These are phyloP conservation scores for Crotalaria pallida DNA, from an alignment of 306 rosid species.

Conservation along the genomic window DNA sequence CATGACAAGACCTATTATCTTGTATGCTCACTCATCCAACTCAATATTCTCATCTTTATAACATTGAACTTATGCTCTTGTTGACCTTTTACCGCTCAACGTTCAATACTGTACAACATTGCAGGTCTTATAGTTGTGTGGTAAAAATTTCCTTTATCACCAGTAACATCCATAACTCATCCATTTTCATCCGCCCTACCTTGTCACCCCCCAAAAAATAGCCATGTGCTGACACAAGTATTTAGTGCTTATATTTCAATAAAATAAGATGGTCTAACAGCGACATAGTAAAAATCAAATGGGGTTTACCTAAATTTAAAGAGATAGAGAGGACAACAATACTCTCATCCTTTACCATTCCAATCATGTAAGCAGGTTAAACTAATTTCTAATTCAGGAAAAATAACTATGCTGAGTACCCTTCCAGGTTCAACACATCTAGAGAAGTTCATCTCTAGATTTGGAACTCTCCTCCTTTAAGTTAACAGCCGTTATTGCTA, in stretches of 20 bases:
- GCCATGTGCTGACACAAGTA: neutral
- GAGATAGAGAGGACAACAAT: neutral
- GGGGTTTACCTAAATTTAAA: neutral
- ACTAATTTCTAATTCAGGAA: neutral
- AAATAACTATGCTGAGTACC: neutral
- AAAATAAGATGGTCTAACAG: constrained; percentile 1
- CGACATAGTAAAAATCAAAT: neutral
- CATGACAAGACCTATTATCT: too few species aligned
- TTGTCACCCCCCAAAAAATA: neutral
- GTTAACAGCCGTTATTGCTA: neutral
- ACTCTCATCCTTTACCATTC: constrained; percentile 6
- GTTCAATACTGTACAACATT: neutral
- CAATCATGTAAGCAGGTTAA: constrained; percentile 10
- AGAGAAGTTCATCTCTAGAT: neutral
- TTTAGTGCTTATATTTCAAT: neutral
- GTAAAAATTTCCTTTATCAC: neutral
- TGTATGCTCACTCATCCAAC: neutral
- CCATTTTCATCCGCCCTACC: neutral
- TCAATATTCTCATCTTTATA: too few species aligned
- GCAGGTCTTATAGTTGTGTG: neutral
- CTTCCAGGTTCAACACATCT: neutral
- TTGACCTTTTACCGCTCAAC: neutral
- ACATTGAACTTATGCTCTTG: neutral
- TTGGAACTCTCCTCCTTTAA: neutral
- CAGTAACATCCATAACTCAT: neutral